phyloP scores from a whole-genome alignment of 164 flowering plant species.

The Piper longum region DNA sequence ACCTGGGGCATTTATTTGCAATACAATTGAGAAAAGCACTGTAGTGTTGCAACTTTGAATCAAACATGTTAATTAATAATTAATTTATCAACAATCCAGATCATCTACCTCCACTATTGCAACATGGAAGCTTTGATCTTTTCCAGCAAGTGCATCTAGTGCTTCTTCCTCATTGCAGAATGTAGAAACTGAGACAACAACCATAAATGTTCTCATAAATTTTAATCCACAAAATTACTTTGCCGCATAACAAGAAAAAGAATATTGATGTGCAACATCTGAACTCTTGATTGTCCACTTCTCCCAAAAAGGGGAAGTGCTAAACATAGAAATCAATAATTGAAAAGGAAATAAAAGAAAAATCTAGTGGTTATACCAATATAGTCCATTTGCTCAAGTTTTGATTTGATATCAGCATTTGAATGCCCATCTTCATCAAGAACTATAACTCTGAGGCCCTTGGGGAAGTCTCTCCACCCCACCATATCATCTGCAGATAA shows the following conservation, averaged over 20 bases:
- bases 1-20: slow-evolving; percentile 26
- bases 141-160: slow-evolving; percentile 35
- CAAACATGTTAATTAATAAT: too few relatives aligned
- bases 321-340: too few relatives aligned
- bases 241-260: background rate
- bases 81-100: too few relatives aligned
- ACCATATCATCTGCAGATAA: slow-evolving; percentile 65
- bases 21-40: background rate
- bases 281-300: too few relatives aligned
- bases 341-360: background rate
- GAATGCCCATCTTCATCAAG: slow-evolving; percentile 47
- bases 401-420: slow-evolving; percentile 47
- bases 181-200: slow-evolving; percentile 42
- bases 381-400: slow-evolving; percentile 80
- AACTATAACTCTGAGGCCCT: slow-evolving; percentile 73
- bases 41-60: background rate
- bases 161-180: slow-evolving; percentile 59
- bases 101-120: slow-evolving; percentile 71
- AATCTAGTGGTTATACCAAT: slow-evolving; percentile 28
- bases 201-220: background rate
- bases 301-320: too few relatives aligned
- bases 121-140: slow-evolving; percentile 54
- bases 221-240: background rate
- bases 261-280: background rate
- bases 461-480: slow-evolving; percentile 77